phyloP scores from a whole-genome alignment of 306 rosid genomes.

The Lathyrus oleraceus region DNA sequence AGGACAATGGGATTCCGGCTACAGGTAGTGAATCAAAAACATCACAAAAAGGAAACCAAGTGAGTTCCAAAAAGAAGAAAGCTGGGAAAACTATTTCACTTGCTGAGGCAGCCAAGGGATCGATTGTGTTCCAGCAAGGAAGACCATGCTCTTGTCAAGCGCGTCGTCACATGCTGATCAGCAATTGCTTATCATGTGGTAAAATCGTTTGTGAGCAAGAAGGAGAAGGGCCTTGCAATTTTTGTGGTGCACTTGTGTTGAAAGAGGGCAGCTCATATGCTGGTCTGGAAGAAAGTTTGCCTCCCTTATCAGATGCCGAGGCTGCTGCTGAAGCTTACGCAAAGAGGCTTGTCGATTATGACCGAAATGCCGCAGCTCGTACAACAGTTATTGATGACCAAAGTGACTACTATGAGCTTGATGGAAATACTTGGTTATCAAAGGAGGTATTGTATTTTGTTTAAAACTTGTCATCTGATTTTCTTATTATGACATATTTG shows the following conservation, averaged over 20 bases:
- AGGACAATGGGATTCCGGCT: conserved; percentile 45
- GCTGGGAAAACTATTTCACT: conserved; percentile 73
- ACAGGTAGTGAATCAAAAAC: conserved; percentile 45
- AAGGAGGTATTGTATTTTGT: conserved; percentile 58
- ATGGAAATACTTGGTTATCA: conserved; percentile 94
- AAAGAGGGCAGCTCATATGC: conserved; percentile 86
- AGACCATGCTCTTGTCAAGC: conserved; percentile 92
- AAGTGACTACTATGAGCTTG: conserved; percentile 93
- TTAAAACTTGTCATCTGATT: conserved; percentile 4
- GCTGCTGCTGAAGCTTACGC: conserved; percentile 92
- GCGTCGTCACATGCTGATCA: conserved; percentile 66
- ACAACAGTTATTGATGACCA: conserved; percentile 97
- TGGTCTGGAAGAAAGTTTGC: conserved; percentile 76
- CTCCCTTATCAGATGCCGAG: conserved; percentile 66
- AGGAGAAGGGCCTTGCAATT: conserved; percentile 97
- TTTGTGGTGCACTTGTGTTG: conserved; percentile 89
- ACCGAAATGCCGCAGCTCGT: conserved; percentile 87
- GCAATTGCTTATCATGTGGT: conserved; percentile 94
- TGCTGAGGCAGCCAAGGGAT: conserved; percentile 91
- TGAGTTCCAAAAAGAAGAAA: conserved; percentile 77
- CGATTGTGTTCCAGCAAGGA: conserved; percentile 89
- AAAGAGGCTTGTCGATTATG: conserved; percentile 90
- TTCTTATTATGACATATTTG: conserved; percentile 3
- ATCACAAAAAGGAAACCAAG: conserved; percentile 60
- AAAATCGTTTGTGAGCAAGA: conserved; percentile 97